These are phyloP conservation scores for Suhomyces pyralidae DNA, from an alignment of 805 yeast species.

Conservation along the genomic window DNA sequence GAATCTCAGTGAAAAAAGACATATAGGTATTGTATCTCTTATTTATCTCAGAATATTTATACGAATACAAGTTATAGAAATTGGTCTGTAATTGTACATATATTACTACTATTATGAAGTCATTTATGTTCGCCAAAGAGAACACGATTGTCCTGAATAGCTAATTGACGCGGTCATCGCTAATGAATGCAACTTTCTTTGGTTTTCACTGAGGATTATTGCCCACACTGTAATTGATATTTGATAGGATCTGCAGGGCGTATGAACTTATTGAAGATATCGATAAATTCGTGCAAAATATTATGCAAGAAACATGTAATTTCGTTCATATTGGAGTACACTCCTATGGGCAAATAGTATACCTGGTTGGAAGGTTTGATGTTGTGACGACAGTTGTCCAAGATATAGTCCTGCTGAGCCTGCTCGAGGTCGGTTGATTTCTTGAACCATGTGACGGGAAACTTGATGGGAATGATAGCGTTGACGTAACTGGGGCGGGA, in stretches of 20 bases:
- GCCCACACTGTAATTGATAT: constrained; percentile 8
- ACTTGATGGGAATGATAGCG: constrained; percentile 25
- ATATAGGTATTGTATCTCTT: too few species aligned
- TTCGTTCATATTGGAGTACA: constrained; percentile 33
- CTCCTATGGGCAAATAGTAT: constrained; percentile 38
- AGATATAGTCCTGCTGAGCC: constrained; percentile 7
- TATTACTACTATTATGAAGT: background rate
- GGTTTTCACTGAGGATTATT: background rate
- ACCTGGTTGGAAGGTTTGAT: constrained; percentile 22
- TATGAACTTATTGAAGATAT: constrained; percentile 16
- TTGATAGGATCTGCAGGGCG: constrained; percentile 10
- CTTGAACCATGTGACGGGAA: constrained; percentile 31
- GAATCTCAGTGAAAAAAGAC: too few species aligned
- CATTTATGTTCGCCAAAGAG: background rate
- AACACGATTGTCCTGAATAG: too few species aligned
- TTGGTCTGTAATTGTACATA: background rate
- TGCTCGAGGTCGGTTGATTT: constrained; percentile 13
- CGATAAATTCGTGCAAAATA: constrained; percentile 32
- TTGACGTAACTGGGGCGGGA: constrained; percentile 26
- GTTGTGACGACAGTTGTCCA: constrained; percentile 9
- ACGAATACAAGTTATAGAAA: background rate
- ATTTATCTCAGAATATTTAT: too few species aligned
- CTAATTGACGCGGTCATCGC: background rate
- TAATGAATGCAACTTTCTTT: background rate
- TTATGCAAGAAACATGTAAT: constrained; percentile 28